phyloP scores from a whole-genome alignment of 306 rosid species.

The Cucurbita pepo region DNA sequence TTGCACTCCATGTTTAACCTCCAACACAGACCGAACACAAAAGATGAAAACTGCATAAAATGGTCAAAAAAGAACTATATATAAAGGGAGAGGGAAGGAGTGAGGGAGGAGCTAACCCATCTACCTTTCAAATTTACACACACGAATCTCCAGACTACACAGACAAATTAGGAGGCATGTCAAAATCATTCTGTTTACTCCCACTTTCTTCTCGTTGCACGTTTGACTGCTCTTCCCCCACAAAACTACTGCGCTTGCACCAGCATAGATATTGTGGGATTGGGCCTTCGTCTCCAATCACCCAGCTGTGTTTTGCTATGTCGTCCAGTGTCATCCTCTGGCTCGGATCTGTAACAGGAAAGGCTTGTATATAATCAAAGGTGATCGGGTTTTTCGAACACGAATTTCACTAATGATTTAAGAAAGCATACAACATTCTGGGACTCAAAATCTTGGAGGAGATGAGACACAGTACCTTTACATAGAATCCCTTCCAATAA shows the following conservation, averaged over 20 bases:
- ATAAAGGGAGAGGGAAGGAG: not conserved
- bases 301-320: conserved; percentile 59
- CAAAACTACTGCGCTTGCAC: conserved; percentile 50
- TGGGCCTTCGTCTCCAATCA: conserved; percentile 67
- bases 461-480: conserved; percentile 37
- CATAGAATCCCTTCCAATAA: conserved; percentile 74
- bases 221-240: conserved; percentile 20
- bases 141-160: conserved; percentile 18
- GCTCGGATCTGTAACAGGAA: conserved; percentile 40
- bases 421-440: not conserved
- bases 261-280: conserved; percentile 52
- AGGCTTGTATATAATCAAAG: not conserved
- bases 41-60: not conserved
- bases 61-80: not conserved
- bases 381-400: too few species aligned
- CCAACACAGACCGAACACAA: not conserved
- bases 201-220: conserved; percentile 7
- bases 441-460: not conserved
- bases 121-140: conserved; percentile 15
- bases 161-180: conserved; percentile 15
- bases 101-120: not conserved
- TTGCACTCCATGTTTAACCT: not conserved
- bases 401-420: not conserved
- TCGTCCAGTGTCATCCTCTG: conserved; percentile 50
- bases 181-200: conserved; percentile 15